phyloP scores from a whole-genome alignment of 2,329 filamentous ascomycete genomes.

The Cephalotrichum gorgonifer region DNA sequence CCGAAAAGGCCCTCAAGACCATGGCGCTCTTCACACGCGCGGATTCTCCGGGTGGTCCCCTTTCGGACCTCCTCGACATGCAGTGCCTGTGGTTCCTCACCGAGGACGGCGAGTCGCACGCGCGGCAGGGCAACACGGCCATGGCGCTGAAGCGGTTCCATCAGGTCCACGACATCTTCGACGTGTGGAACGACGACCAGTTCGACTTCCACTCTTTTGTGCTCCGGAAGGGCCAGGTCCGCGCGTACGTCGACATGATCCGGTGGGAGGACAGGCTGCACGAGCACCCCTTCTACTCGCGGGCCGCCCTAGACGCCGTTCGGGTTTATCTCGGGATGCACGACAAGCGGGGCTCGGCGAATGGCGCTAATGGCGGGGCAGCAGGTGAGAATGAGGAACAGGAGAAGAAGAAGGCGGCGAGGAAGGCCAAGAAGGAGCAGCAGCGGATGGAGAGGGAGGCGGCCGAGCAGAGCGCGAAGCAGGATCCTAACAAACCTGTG shows the following conservation, averaged over 20 bases:
- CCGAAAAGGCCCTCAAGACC: constrained; percentile 73
- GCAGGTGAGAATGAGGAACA: constrained; percentile 42
- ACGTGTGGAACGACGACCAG: constrained; percentile 96
- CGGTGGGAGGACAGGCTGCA: constrained; percentile 88
- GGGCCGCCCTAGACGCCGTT: constrained; percentile 72
- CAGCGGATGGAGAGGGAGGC: constrained; percentile 61
- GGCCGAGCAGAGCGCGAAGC: constrained; percentile 66
- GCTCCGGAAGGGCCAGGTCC: constrained; percentile 88
- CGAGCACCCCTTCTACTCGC: constrained; percentile 86
- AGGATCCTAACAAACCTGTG: constrained; percentile 71
- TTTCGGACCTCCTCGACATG: constrained; percentile 93
- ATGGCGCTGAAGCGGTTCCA: constrained; percentile 90
- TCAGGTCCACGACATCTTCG: constrained; percentile 82
- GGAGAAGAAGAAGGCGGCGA: constrained; percentile 76
- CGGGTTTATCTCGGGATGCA: constrained; percentile 69
- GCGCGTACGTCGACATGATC: constrained; percentile 92
- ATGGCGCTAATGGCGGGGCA: constrained; percentile 45
- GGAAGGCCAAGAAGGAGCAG: constrained; percentile 77
- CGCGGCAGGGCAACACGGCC: constrained; percentile 70
- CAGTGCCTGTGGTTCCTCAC: constrained; percentile 96
- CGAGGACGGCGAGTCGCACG: constrained; percentile 85
- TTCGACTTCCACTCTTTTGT: constrained; percentile 99
- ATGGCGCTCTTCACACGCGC: constrained; percentile 92
- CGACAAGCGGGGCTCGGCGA: constrained; percentile 56
- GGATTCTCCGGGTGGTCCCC: constrained; percentile 75